Evolutionary conservation across 495 filamentous ascomycete species (phyloP), one percentile per base, ranked within the genome.

Genomic region (Elasticomyces elasticus): DNA sequence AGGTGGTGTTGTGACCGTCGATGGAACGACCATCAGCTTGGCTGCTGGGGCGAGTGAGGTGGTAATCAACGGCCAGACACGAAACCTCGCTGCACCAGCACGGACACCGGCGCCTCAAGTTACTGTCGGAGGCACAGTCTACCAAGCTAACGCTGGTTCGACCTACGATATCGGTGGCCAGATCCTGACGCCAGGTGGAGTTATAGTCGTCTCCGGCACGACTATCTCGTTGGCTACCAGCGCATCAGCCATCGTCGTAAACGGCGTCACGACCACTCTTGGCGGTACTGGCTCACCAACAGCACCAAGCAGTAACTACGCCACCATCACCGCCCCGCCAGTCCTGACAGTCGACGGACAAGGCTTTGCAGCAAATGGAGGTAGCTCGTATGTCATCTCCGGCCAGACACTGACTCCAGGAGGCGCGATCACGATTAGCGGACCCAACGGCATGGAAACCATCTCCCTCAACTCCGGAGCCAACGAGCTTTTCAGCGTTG

Each of bases 101-200:
- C 31, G 53, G 37, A 63, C 65, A 11, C 49, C 58, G 5, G 52
- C 53, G 1, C 61, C 63, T 35, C 31, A 42, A 11, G 35, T 64
- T 9, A 49, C 51, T 0, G 41, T 66, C 31, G 58, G 47, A 11
- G 59, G 62, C 23, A 49, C 50, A 22, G 35, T 60, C 12, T 68
- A 64, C 45, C 57, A 63, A 11, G 62, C 67, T 7, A 64, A 68
- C 28, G 61, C 58, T 7, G 66, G 56, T 0, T 59, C 56, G 7
- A 63, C 65, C 12, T 69, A 62, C 49, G 50, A 61, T 13, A 57
- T 69, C 20, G 64, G 42, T 1, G 67, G 66, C 17, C 59, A 50
- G 24, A 65, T 65, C 3, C 56, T 71, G 20, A 66, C 57, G 0
- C 66, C 69, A 11, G 68, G 68, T 2, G 65, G 65, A 13, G 52